Percentiles rank a stretch among this genome's conserved stretches.
These are phyloP conservation scores for Xylariaceae sp. DNA, from an alignment of 2,329 filamentous ascomycete species.

Conservation along the genomic window DNA sequence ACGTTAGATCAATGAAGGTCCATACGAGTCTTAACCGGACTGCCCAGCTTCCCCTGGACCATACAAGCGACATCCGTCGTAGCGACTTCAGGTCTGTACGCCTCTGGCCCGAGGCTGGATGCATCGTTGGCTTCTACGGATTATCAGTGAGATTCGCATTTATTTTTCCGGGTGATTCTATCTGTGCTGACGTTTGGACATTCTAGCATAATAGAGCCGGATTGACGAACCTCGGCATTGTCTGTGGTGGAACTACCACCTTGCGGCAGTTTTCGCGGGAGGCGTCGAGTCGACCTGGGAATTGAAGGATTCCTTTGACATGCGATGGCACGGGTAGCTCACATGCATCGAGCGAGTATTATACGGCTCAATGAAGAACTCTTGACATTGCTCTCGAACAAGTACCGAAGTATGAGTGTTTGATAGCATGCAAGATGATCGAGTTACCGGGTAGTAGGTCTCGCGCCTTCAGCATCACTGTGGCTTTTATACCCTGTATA, in stretches of 20 bases:
- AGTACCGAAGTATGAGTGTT: too few relatives aligned
- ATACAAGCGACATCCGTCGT: background rate
- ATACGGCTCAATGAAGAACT: too few relatives aligned
- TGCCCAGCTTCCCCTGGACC: background rate
- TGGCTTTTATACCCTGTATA: too few relatives aligned
- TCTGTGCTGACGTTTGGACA: background rate
- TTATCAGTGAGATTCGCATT: background rate
- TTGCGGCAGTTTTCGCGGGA: background rate
- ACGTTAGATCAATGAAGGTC: background rate
- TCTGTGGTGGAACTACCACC: background rate
- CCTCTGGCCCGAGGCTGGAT: slow-evolving; percentile 1
- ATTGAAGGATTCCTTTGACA: too few relatives aligned
- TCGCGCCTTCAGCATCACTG: too few relatives aligned
- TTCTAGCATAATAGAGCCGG: background rate
- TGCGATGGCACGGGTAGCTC: too few relatives aligned
- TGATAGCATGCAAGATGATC: too few relatives aligned
- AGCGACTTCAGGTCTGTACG: background rate
- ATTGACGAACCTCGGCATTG: background rate
- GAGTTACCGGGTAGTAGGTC: too few relatives aligned
- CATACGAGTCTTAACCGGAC: background rate
- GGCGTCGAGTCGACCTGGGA: too few relatives aligned
- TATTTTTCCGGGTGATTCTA: background rate
- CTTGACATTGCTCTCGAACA: too few relatives aligned
- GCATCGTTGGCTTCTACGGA: slow-evolving; percentile 3
- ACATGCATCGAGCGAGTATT: too few relatives aligned